These are phyloP conservation scores for Gossypium rotundifolium DNA, from an alignment of 345 rosid genomes.

Conservation along the genomic window DNA sequence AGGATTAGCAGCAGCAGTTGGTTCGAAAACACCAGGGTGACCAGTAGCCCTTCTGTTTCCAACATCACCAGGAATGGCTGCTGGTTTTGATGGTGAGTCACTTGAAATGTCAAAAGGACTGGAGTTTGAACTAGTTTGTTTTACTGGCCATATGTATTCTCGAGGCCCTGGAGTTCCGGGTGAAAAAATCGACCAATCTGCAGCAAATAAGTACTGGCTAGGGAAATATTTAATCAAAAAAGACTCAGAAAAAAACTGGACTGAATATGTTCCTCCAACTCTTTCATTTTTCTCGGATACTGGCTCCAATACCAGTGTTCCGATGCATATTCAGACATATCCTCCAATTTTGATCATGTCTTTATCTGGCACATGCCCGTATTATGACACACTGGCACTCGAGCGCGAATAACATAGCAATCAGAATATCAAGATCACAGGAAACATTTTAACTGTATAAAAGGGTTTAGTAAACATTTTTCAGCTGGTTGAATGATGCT, in stretches of 20 bases:
- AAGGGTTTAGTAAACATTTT: background rate
- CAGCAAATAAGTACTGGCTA: slow-evolving; percentile 65
- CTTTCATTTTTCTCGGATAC: too few relatives aligned
- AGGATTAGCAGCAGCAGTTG: slow-evolving; percentile 49
- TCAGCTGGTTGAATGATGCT: background rate
- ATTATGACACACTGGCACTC: background rate
- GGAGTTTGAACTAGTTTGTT: slow-evolving; percentile 67
- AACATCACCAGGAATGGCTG: slow-evolving; percentile 45
- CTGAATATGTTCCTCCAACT: too few relatives aligned
- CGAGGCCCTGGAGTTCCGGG: slow-evolving; percentile 92
- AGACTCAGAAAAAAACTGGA: too few relatives aligned
- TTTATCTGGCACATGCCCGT: too few relatives aligned
- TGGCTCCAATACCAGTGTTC: too few relatives aligned
- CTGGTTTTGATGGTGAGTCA: slow-evolving; percentile 50
- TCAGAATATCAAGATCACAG: slow-evolving; percentile 1
- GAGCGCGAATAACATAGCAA: background rate
- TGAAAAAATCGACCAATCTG: slow-evolving; percentile 79
- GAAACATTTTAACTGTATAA: background rate
- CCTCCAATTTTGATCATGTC: too few relatives aligned
- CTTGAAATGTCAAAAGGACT: slow-evolving; percentile 64
- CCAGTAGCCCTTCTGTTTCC: slow-evolving; percentile 52
- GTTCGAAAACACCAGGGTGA: slow-evolving; percentile 39
- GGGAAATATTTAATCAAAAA: slow-evolving; percentile 40
- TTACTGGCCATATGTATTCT: slow-evolving; percentile 84
- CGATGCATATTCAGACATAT: too few relatives aligned